These are phyloP conservation scores for Aspergillus luchuensis DNA, from an alignment of 2,329 filamentous ascomycete genomes.

Conservation along the genomic window DNA sequence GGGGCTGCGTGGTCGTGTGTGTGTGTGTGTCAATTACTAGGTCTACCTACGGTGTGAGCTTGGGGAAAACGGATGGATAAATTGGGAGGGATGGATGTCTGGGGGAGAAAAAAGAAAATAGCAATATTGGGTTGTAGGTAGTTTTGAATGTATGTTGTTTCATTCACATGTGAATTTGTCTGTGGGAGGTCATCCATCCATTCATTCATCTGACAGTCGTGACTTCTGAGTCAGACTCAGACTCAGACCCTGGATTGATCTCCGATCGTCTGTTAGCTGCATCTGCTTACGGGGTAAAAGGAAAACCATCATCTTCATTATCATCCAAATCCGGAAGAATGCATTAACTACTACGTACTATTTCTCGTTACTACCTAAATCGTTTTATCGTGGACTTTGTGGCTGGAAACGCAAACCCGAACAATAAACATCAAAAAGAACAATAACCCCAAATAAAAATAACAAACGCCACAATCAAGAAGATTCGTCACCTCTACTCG, in stretches of 20 bases:
- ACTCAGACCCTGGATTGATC: background rate
- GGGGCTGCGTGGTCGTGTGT: too few species aligned
- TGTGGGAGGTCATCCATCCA: background rate
- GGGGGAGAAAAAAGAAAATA: too few species aligned
- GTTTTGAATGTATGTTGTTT: too few species aligned
- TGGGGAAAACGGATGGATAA: too few species aligned
- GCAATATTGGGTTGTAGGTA: too few species aligned
- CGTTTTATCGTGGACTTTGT: background rate
- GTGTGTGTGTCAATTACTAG: too few species aligned
- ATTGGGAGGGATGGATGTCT: too few species aligned
- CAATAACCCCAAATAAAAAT: background rate
- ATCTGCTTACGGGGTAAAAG: too few species aligned
- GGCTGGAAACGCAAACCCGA: background rate
- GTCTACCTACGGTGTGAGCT: too few species aligned
- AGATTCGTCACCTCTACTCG: background rate
- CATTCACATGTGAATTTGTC: background rate
- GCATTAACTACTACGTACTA: background rate
- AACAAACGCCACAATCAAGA: background rate
- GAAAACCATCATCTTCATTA: too few species aligned
- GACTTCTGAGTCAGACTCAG: background rate
- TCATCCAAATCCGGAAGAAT: background rate
- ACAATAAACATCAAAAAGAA: background rate
- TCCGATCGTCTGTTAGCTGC: too few species aligned
- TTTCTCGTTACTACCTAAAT: background rate
- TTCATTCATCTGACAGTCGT: background rate